Base-by-base conservation (phyloP, 2,329 filamentous ascomycete species). In the Aspergillus jensenii region DNA sequence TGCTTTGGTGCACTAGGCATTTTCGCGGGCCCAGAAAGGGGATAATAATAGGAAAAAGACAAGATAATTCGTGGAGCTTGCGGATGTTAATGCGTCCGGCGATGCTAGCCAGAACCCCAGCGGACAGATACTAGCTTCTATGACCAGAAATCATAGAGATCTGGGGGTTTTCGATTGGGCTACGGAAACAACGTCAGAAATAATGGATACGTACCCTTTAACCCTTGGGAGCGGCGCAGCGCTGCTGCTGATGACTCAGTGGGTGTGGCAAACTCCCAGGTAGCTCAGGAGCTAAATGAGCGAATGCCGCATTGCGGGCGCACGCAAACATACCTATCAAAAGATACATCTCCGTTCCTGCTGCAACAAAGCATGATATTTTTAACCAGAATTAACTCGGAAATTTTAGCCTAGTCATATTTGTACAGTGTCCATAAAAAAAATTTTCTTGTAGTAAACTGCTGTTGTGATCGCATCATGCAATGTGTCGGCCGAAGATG, bases 1-100 rank as follows among this genome's bases (percentile, higher is more conserved):
- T 96, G 92, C 78, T 96, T 96, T 59, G 88, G 85, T 60, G 87
- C 85, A 48, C 88, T 79, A 66, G 87, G 82, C 87, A 90, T 90
- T 65, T 70, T 77, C 59, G 35, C 54, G 39, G 49, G 27, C 39
- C 55, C 55, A 19, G 33, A 35, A 41, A 35, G 35, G 45, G n/a
- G 14, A 37, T 27, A 45, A 56, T 23, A 48, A 50, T 46, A 52
- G 15, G 12, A 44, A 14, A 37, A 33, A 17, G 27, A 31, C 27
- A 31, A 43, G 15, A 55, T 23, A 37, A 37, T 21, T 43, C 19
- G 39, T 37, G 21, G 25, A 14, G 50, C 11, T 55, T 45, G 39
- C 45, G 37, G 40, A 43, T 45, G 35, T 31, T 48, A 25, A 40
- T 51, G 17, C 33, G 50, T 31, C 14, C 15, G 35, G 31, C 14